These are phyloP conservation scores for Termitomyces sp. DNA, from an alignment of 768 basidiomycete species.

Conservation along the genomic window DNA sequence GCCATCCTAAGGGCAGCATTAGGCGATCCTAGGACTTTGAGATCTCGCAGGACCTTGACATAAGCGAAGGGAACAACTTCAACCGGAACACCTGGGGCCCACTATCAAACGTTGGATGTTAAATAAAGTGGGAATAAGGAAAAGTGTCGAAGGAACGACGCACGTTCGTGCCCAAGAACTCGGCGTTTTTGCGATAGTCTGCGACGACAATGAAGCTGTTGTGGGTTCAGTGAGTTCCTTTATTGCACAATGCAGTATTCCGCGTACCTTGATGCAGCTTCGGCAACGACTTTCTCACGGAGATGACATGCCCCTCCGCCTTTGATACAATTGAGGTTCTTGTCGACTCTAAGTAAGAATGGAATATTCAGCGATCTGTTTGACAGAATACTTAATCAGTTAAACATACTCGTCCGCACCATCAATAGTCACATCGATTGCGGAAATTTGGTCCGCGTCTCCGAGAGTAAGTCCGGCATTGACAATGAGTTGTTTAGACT, in stretches of 20 bases:
- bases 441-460: conserved; percentile 84
- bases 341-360: conserved; percentile 69
- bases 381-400: neutral
- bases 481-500: conserved; percentile 94
- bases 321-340: conserved; percentile 87
- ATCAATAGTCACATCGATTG: conserved; percentile 95
- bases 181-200: conserved; percentile 91
- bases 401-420: conserved; percentile 88
- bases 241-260: neutral
- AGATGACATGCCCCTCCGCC: conserved; percentile 96
- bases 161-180: conserved; percentile 77
- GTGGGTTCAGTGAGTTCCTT: neutral
- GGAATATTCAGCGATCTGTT: neutral
- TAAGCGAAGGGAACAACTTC: conserved; percentile 98
- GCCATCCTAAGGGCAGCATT: conserved; percentile 89
- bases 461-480: conserved; percentile 71
- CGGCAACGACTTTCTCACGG: conserved; percentile 95
- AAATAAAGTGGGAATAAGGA: neutral
- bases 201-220: conserved; percentile 84
- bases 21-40: conserved; percentile 58
- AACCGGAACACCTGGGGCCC: conserved; percentile 84
- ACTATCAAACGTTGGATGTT: conserved; percentile 40
- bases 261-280: conserved; percentile 81
- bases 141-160: conserved; percentile 21
- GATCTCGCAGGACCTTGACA: conserved; percentile 73